A percentile compares a stretch with the other conserved stretches of the same genome.
These are phyloP conservation scores for Harringtonia aguacate DNA, from an alignment of 2,329 filamentous ascomycete species.

Conservation along the genomic window DNA sequence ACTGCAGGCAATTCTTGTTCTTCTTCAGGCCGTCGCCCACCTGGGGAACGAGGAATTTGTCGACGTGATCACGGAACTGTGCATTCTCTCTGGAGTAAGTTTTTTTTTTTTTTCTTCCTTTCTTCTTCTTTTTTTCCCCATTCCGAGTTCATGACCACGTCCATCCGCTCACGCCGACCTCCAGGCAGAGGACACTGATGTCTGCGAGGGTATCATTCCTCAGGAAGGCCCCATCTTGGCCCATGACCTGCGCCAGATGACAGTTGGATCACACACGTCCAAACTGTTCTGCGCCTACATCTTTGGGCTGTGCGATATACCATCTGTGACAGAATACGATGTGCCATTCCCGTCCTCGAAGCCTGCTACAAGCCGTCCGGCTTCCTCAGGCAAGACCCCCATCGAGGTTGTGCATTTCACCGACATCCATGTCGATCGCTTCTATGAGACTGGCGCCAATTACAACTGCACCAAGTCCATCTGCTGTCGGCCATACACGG, in stretches of 20 bases:
- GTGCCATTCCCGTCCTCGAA: constrained; percentile 33
- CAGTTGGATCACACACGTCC: constrained; percentile 36
- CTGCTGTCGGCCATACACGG: constrained; percentile 42
- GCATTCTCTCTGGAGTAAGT: constrained; percentile 4
- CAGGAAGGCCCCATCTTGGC: constrained; percentile 44
- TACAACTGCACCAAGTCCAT: constrained; percentile 47
- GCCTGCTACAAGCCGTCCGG: constrained; percentile 22
- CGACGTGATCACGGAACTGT: constrained; percentile 3
- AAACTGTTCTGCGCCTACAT: constrained; percentile 40
- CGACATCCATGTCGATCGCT: constrained; percentile 46
- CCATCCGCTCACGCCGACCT: not conserved
- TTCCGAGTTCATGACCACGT: too few relatives aligned
- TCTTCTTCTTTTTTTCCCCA: not conserved
- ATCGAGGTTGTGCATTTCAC: constrained; percentile 47
- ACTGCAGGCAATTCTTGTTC: constrained; percentile 15
- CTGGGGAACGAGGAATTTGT: constrained; percentile 23
- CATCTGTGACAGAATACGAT: constrained; percentile 29
- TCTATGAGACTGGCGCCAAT: constrained; percentile 40
- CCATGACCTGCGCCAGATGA: constrained; percentile 33
- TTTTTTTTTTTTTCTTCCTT: constrained; percentile 13
- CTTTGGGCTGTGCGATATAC: constrained; percentile 41
- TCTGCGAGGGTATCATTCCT: constrained; percentile 40
- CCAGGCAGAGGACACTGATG: constrained; percentile 38
- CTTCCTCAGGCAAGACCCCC: constrained; percentile 32
- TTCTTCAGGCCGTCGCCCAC: constrained; percentile 23